A percentile compares a stretch with the other conserved stretches of the same genome.
phyloP scores from a whole-genome alignment of 768 basidiomycete species.

The Guyanaporus albipodus region DNA sequence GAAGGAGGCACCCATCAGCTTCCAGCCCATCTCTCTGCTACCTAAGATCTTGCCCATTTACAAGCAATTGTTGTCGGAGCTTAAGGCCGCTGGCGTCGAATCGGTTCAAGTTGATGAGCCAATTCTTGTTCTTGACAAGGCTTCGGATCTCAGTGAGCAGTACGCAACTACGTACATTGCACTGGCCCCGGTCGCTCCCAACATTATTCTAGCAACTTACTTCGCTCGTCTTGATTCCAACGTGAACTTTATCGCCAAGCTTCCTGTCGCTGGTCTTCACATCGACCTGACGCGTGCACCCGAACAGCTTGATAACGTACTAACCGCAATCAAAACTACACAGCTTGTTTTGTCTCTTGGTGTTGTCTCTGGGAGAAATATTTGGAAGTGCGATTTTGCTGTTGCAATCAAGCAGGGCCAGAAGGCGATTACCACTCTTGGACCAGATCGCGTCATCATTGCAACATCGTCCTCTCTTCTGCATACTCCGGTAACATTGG shows the following conservation, averaged over 20 bases:
- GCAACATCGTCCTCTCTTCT: slow-evolving; percentile 97
- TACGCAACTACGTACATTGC: slow-evolving; percentile 78
- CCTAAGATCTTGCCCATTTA: slow-evolving; percentile 88
- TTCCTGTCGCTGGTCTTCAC: slow-evolving; percentile 91
- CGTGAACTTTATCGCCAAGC: slow-evolving; percentile 81
- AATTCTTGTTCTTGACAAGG: slow-evolving; percentile 87
- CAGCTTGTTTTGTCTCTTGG: slow-evolving; percentile 84
- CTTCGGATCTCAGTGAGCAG: slow-evolving; percentile 70
- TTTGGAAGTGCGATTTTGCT: slow-evolving; percentile 97
- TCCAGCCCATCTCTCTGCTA: slow-evolving; percentile 89
- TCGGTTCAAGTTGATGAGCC: slow-evolving; percentile 98
- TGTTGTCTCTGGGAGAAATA: slow-evolving; percentile 96
- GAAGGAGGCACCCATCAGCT: slow-evolving; percentile 77
- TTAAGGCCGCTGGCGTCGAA: slow-evolving; percentile 90
- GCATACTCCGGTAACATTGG: slow-evolving; percentile 95
- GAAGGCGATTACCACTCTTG: slow-evolving; percentile 80
- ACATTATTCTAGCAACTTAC: slow-evolving; percentile 94
- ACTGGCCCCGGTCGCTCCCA: slow-evolving; percentile 78
- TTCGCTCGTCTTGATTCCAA: slow-evolving; percentile 95
- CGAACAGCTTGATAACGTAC: slow-evolving; percentile 76
- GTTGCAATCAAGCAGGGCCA: slow-evolving; percentile 78
- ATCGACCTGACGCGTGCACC: slow-evolving; percentile 96
- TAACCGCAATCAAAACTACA: slow-evolving; percentile 82
- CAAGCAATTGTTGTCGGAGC: slow-evolving; percentile 80
- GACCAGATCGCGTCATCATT: slow-evolving; percentile 83